Base-by-base conservation (phyloP, 495 filamentous ascomycete species). In the Aspergillus mulundensis region DNA sequence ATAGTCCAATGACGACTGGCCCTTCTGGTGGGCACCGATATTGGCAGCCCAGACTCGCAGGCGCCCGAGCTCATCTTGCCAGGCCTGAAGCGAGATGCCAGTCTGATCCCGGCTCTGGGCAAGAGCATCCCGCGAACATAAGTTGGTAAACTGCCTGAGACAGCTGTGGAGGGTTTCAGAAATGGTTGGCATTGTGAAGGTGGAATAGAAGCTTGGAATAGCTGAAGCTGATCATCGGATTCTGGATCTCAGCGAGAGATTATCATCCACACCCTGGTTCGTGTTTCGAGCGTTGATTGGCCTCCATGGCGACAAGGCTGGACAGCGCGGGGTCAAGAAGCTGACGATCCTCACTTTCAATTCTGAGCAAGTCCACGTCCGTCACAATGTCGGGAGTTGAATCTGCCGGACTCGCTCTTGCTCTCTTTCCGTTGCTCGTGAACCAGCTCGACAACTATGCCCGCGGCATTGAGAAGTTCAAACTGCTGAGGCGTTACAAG, bases 21-120 rank as follows among this genome's bases (percentile, higher is more conserved):
- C 66, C 2, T 41, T 66, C 23, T 66, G 65, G 54, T 80, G 71
- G 14, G 76, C 76, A 1, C 71, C 76, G 44, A 78, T 74, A 60
- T 76, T 78, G 2, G 54, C 67, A 7, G 67, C 68, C 77, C 78
- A 79, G 3, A 78, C 55, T 41, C 73, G 71, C 55, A 80, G 70
- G 32, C 70, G 60, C 0, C 70, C 61, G 4, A 67, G 30, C 18
- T 75, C 67, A 50, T 78, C 75, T 10, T 52, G 43, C 59, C 68
- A 63, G 5, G n/a, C 19, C 10, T 40, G 57, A 11, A 15, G 10
- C 2, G 53, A 44, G 7, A 63, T 60, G n/a, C n/a, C n/a, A n/a
- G n/a, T 58, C 52, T 10, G 24, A 19, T 3, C 50, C 32, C 8
- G 5, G 32, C 2, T 36, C 11, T n/a, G n/a, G n/a, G n/a, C 42